These are phyloP conservation scores for Cercophora sp. DNA, from an alignment of 495 filamentous ascomycete species.

Conservation along the genomic window DNA sequence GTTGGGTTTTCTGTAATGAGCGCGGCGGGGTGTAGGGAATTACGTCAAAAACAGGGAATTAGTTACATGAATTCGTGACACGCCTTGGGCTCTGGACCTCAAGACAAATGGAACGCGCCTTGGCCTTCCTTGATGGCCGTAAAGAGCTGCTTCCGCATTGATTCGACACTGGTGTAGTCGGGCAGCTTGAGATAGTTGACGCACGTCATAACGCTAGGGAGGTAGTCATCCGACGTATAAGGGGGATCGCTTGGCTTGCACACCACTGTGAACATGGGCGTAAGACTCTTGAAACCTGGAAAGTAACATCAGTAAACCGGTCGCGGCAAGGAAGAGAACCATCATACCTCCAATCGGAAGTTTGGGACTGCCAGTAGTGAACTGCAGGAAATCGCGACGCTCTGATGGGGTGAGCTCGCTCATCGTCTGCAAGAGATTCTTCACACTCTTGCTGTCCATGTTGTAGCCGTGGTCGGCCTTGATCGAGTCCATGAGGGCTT, in stretches of 20 bases:
- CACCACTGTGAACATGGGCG: constrained; percentile 97
- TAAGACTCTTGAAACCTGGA: constrained; percentile 93
- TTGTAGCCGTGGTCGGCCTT: constrained; percentile 99
- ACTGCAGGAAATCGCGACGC: constrained; percentile 94
- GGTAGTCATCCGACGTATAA: constrained; percentile 91
- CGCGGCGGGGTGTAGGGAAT: too few species aligned
- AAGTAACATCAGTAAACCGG: constrained; percentile 13
- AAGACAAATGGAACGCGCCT: constrained; percentile 97
- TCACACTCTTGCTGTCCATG: constrained; percentile 96
- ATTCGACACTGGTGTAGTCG: constrained; percentile 80
- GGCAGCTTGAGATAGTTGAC: constrained; percentile 99
- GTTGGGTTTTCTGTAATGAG: too few species aligned
- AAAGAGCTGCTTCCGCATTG: constrained; percentile 69
- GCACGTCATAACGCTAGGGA: constrained; percentile 99
- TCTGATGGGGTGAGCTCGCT: constrained; percentile 72
- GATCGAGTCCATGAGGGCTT: constrained; percentile 94
- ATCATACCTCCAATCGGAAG: constrained; percentile 92
- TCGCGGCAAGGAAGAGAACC: not conserved
- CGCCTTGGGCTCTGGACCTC: constrained; percentile 13
- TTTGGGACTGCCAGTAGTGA: constrained; percentile 97
- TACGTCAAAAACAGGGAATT: constrained; percentile 4
- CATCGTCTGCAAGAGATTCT: constrained; percentile 91
- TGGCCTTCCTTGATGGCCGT: constrained; percentile 96
- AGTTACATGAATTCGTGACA: constrained; percentile 11
- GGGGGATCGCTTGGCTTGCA: constrained; percentile 96